Conservation (phyloP, 495 filamentous ascomycete species). For the Penicillium diatomitis region DNA sequence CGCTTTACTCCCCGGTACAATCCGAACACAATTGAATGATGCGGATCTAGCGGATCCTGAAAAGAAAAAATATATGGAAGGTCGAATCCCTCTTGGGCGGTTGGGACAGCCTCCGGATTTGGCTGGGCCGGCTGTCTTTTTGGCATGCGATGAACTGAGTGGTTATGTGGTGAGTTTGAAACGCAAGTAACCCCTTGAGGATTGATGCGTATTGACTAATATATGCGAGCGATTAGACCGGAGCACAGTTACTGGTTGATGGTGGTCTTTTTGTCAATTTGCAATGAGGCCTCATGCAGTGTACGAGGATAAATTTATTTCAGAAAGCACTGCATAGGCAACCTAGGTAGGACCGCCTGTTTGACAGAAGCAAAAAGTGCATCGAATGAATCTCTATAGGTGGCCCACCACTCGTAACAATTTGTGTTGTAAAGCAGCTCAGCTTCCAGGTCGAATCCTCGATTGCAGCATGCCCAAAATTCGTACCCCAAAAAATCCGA, state of each 20-base stretch:
- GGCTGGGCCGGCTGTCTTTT: slow-evolving; percentile 23
- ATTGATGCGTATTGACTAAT: background rate
- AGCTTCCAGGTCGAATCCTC: too few relatives aligned
- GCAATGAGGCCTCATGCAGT: background rate
- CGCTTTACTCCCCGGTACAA: slow-evolving; percentile 20
- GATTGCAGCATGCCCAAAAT: too few relatives aligned
- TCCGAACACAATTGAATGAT: slow-evolving; percentile 50
- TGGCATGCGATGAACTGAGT: slow-evolving; percentile 23
- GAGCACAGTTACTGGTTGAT: slow-evolving; percentile 4
- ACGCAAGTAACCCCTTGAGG: background rate
- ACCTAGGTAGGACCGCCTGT: too few relatives aligned
- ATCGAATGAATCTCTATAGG: too few relatives aligned
- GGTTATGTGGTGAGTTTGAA: slow-evolving; percentile 12
- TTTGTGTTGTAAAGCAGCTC: too few relatives aligned
- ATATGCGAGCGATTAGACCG: background rate
- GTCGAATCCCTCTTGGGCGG: slow-evolving; percentile 60
- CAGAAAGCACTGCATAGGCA: background rate
- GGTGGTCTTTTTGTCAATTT: slow-evolving; percentile 6
- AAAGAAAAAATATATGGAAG: slow-evolving; percentile 71
- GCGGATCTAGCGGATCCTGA: slow-evolving; percentile 49
- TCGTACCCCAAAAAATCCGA: too few relatives aligned
- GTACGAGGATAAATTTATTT: background rate
- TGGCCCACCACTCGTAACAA: too few relatives aligned
- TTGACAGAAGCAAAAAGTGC: too few relatives aligned
- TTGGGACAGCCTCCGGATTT: slow-evolving; percentile 24